Evolutionary conservation across 495 filamentous ascomycete species (phyloP).

Genomic region (Penicilliopsis zonata): DNA sequence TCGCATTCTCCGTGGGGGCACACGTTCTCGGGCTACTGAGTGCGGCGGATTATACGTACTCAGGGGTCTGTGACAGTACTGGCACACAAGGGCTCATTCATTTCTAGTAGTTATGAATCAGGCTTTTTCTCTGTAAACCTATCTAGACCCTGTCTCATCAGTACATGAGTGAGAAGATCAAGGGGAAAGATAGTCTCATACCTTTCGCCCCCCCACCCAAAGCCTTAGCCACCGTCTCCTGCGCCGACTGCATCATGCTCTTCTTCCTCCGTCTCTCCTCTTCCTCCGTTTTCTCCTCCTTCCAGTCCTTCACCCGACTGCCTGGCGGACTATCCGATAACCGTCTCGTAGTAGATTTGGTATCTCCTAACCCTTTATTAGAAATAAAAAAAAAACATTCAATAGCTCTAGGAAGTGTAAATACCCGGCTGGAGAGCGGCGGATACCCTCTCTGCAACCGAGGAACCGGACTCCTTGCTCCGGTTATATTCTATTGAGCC

Average conservation of each 20-base stretch:
- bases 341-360: slow-evolving; percentile 13
- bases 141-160: too few species aligned
- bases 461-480: slow-evolving; percentile 10
- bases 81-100: too few species aligned
- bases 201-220: slow-evolving; percentile 16
- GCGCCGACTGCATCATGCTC: slow-evolving; percentile 9
- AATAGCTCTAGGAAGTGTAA: neutral
- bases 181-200: slow-evolving; percentile 1
- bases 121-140: too few species aligned
- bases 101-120: too few species aligned
- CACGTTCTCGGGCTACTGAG: slow-evolving; percentile 9
- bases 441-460: slow-evolving; percentile 10
- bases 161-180: too few species aligned
- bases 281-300: neutral
- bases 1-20: slow-evolving; percentile 8
- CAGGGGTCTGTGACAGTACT: too few species aligned
- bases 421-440: slow-evolving; percentile 16
- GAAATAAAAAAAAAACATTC: neutral
- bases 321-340: slow-evolving; percentile 12
- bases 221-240: slow-evolving; percentile 16
- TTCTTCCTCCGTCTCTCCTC: slow-evolving; percentile 4
- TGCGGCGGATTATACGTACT: slow-evolving; percentile 8
- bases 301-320: slow-evolving; percentile 1
- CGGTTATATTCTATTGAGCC: slow-evolving; percentile 5
- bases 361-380: slow-evolving; percentile 11